phyloP scores from a whole-genome alignment of 768 basidiomycete species.

The Leucogyrophana mollusca region DNA sequence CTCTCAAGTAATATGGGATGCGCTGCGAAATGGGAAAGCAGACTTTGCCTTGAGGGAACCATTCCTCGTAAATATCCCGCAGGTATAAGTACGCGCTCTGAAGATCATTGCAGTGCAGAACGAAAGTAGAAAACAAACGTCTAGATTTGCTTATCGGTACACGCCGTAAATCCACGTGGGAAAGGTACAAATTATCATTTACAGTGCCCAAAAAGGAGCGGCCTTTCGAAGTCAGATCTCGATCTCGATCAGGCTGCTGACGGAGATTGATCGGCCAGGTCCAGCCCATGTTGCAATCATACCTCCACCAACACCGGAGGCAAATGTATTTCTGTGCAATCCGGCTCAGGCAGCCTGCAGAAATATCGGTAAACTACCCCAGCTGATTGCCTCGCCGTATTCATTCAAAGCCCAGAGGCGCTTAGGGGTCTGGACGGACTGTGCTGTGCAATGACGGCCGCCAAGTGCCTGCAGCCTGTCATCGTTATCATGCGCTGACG shows the following conservation, averaged over 20 bases:
- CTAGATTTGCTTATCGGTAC: constrained; percentile 2
- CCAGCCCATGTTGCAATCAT: neutral
- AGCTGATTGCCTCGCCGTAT: no score
- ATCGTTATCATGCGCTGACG: no score
- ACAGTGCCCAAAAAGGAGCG: neutral
- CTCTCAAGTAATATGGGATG: neutral
- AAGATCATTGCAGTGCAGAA: no score
- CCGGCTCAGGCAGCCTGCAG: neutral
- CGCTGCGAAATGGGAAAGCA: no score
- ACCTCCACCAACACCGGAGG: constrained; percentile 1
- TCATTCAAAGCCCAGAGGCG: no score
- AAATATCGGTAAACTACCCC: neutral
- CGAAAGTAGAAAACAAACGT: neutral
- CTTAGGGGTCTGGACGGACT: no score
- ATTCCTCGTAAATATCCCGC: neutral
- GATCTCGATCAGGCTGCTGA: constrained; percentile 1
- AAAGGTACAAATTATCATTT: constrained; percentile 1
- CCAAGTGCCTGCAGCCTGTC: no score
- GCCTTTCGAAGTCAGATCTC: neutral
- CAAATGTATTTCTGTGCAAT: neutral
- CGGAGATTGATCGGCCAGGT: constrained; percentile 8
- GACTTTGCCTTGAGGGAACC: no score
- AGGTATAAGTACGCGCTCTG: constrained; percentile 1
- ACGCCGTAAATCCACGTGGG: neutral
- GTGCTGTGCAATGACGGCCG: no score